phyloP scores from a whole-genome alignment of 1,284 basidiomycete genomes.

The Papiliotrema fonsecae region DNA sequence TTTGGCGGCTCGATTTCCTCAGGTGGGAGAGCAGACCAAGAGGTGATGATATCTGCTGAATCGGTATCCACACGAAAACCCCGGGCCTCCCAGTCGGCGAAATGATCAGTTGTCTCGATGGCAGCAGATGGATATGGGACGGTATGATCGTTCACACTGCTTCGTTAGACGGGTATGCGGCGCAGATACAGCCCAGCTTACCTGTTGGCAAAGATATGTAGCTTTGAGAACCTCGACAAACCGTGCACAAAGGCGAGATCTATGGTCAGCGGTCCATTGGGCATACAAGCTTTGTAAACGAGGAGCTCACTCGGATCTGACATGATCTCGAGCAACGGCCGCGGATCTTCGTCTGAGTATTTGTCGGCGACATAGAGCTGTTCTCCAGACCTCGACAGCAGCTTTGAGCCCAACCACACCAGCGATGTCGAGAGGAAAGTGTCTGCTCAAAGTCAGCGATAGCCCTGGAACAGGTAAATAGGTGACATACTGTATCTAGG shows the following conservation, averaged over 20 bases:
- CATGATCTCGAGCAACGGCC: constrained; percentile 75
- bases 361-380: constrained; percentile 72
- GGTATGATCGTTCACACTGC: constrained; percentile 65
- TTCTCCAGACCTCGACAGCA: constrained; percentile 78
- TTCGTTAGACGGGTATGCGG: neutral
- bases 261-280: constrained; percentile 24
- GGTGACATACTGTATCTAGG: constrained; percentile 38
- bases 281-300: neutral
- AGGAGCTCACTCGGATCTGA: constrained; percentile 69
- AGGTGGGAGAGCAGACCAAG: constrained; percentile 13
- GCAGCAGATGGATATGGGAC: constrained; percentile 77
- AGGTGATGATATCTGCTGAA: constrained; percentile 20
- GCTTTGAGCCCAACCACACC: constrained; percentile 61
- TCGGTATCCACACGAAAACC: constrained; percentile 60
- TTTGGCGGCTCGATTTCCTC: constrained; percentile 35
- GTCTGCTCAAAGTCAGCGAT: too few species aligned
- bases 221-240: constrained; percentile 61
- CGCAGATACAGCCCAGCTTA: constrained; percentile 42
- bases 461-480: too few species aligned
- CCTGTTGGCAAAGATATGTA: constrained; percentile 82
- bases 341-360: constrained; percentile 61
- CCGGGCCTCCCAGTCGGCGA: constrained; percentile 56
- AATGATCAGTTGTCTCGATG: constrained; percentile 66
- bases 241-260: constrained; percentile 74
- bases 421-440: constrained; percentile 59